Conservation (phyloP, 208 protist species). For the Willaertia magna region DNA sequence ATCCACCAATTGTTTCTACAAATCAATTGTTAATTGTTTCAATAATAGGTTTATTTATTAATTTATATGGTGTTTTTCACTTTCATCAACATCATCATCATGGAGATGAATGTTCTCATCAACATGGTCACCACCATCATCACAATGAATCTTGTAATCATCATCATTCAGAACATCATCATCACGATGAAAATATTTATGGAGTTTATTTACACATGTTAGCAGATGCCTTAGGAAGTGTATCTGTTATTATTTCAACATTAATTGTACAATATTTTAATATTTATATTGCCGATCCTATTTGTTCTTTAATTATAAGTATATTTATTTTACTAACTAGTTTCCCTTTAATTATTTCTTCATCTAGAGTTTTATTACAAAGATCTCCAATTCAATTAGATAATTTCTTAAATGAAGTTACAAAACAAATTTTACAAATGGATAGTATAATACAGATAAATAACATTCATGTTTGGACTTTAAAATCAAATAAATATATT, state of each 20-base stretch:
- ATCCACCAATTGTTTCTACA: conserved; percentile 54
- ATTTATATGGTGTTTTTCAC: conserved; percentile 58
- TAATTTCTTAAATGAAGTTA: not conserved
- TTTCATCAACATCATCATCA: conserved; percentile 49
- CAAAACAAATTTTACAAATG: not conserved
- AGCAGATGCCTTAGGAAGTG: conserved; percentile 59
- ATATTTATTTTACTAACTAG: conserved; percentile 51
- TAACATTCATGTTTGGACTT: conserved; percentile 6
- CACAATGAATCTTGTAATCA: not conserved
- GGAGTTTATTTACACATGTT: conserved; percentile 70
- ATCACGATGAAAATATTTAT: conserved; percentile 55
- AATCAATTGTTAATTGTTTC: conserved; percentile 58
- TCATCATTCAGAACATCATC: not conserved
- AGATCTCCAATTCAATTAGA: not conserved
- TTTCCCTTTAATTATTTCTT: conserved; percentile 37
- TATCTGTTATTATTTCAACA: conserved; percentile 64
- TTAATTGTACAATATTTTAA: conserved; percentile 47
- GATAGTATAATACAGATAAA: not conserved
- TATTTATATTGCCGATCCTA: conserved; percentile 49
- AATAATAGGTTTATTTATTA: conserved; percentile 58
- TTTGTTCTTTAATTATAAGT: conserved; percentile 54
- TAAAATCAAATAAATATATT: not conserved
- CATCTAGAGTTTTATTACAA: not conserved
- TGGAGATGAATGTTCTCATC: not conserved
- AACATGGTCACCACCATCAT: not conserved